These are phyloP conservation scores for Monotropa hypopitys DNA, from an alignment of 179 eudicot species.

Conservation along the genomic window DNA sequence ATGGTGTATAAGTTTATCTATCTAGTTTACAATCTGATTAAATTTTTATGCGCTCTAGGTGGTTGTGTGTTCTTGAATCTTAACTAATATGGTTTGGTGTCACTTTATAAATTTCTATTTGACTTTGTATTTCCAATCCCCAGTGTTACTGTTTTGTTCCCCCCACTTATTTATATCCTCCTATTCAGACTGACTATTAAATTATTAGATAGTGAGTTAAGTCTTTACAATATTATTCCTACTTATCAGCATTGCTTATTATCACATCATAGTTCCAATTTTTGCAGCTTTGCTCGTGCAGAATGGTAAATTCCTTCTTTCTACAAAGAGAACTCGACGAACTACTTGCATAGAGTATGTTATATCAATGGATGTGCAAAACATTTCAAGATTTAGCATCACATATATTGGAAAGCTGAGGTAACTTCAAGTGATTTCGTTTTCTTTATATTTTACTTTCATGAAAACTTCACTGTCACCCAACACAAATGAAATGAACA, in stretches of 20 bases:
- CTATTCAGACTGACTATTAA: background rate
- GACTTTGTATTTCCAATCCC: background rate
- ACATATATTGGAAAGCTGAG: constrained; percentile 81
- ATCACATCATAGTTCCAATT: background rate
- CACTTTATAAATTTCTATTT: background rate
- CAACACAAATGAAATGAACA: background rate
- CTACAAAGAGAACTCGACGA: constrained; percentile 74
- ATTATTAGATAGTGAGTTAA: background rate
- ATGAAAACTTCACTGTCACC: background rate
- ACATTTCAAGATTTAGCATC: constrained; percentile 55
- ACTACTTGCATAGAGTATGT: constrained; percentile 80
- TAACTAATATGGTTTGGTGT: background rate
- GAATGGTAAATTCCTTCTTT: constrained; percentile 89
- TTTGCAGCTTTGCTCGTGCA: constrained; percentile 28
- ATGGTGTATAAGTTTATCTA: too few relatives aligned
- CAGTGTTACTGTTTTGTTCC: background rate
- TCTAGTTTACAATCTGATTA: too few relatives aligned
- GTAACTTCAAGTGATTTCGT: constrained; percentile 18
- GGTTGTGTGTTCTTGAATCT: background rate
- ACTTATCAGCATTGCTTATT: background rate
- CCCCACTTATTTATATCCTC: background rate
- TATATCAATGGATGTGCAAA: constrained; percentile 67
- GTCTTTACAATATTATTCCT: background rate
- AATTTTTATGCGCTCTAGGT: background rate
- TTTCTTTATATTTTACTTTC: constrained; percentile 12